Evolutionary conservation across 2,329 filamentous ascomycete species (phyloP).

Genomic region (Aspergillus arachidicola): DNA sequence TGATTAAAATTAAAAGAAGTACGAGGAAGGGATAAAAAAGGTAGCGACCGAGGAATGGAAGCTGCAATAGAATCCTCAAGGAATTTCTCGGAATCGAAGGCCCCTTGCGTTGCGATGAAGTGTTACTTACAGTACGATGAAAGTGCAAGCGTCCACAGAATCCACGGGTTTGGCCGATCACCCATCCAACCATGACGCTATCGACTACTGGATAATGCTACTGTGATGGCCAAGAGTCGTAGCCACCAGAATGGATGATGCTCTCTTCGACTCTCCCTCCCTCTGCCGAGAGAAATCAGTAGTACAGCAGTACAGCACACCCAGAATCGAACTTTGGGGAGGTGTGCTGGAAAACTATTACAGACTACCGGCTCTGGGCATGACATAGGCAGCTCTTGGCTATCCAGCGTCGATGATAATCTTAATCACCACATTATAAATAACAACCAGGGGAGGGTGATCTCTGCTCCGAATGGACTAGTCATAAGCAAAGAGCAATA

Average conservation of each 20-base stretch:
- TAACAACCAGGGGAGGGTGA: conserved; percentile 4
- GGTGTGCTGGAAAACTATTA: conserved; percentile 6
- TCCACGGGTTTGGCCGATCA: conserved; percentile 5
- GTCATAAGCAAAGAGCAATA: background rate
- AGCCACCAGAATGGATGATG: background rate
- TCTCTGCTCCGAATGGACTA: background rate
- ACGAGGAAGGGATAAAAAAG: background rate
- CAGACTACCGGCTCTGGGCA: conserved; percentile 14
- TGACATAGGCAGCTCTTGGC: conserved; percentile 21
- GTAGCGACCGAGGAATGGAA: conserved; percentile 5
- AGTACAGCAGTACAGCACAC: background rate
- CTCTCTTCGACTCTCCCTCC: background rate
- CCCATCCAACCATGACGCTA: conserved; percentile 18
- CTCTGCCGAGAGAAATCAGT: background rate
- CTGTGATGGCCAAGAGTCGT: background rate
- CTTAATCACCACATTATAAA: background rate
- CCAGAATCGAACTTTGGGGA: background rate
- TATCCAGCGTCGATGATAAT: conserved; percentile 12
- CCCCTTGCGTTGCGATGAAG: conserved; percentile 11
- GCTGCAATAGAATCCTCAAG: conserved; percentile 16
- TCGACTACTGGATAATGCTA: conserved; percentile 5
- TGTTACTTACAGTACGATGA: background rate
- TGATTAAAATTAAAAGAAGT: conserved; percentile 1
- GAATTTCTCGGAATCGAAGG: conserved; percentile 13
- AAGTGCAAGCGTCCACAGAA: background rate